Percentiles rank a stretch among this genome's conserved stretches.
These are phyloP conservation scores for Trypanosoma congolense DNA, from an alignment of 208 protist genomes.

Conservation along the genomic window DNA sequence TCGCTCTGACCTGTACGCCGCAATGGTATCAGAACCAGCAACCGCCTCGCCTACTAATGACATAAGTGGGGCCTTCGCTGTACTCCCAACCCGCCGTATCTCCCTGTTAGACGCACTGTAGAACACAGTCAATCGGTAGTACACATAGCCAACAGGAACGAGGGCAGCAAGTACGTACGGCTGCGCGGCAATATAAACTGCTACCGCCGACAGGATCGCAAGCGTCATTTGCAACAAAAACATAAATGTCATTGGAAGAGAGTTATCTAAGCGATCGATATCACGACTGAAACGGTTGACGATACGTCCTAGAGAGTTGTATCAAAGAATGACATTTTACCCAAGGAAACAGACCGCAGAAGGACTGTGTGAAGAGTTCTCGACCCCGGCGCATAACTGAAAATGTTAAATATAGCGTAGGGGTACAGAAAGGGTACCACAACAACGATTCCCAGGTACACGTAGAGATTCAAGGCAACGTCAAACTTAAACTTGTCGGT, in stretches of 20 bases:
- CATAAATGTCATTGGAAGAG: slow-evolving; percentile 46
- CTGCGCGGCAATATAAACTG: slow-evolving; percentile 39
- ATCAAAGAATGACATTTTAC: slow-evolving; percentile 92
- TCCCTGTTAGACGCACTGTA: slow-evolving; percentile 86
- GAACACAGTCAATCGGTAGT: slow-evolving; percentile 87
- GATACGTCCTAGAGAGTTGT: slow-evolving; percentile 90
- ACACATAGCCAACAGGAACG: slow-evolving; percentile 34
- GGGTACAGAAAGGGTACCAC: slow-evolving; percentile 31
- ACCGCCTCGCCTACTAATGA: slow-evolving; percentile 90
- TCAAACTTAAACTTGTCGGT: slow-evolving; percentile 11
- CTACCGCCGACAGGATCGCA: slow-evolving; percentile 44
- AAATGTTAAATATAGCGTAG: too few species aligned
- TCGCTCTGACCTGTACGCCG: slow-evolving; percentile 62
- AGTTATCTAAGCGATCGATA: slow-evolving; percentile 69
- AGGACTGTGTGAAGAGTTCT: too few species aligned
- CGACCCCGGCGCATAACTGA: too few species aligned
- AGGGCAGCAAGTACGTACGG: slow-evolving; percentile 45
- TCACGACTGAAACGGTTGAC: slow-evolving; percentile 95
- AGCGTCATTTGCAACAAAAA: slow-evolving; percentile 60
- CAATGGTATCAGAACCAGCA: slow-evolving; percentile 80
- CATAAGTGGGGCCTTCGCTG: slow-evolving; percentile 91
- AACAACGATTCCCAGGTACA: slow-evolving; percentile 37
- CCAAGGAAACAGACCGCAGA: slow-evolving; percentile 41
- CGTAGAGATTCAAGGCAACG: slow-evolving; percentile 33
- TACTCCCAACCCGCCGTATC: slow-evolving; percentile 79